phyloP scores from a whole-genome alignment of 1,284 basidiomycete genomes.

The Caloboletus firmus region DNA sequence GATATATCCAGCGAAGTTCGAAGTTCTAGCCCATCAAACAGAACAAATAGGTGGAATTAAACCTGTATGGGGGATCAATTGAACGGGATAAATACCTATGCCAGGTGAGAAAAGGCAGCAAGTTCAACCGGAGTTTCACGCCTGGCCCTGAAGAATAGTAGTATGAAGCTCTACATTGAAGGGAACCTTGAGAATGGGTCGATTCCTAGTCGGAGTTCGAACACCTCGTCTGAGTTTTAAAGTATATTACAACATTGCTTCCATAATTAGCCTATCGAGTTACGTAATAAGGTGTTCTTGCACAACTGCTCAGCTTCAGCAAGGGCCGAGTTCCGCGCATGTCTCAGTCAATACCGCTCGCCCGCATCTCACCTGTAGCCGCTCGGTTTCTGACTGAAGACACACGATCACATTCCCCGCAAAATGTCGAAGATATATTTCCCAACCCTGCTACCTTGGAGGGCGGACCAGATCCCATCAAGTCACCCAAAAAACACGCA shows the following conservation, averaged over 20 bases:
- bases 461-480: slow-evolving; percentile 40
- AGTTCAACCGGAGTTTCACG: not conserved
- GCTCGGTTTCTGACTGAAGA: slow-evolving; percentile 42
- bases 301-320: not conserved
- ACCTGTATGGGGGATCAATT: not conserved
- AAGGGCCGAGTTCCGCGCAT: slow-evolving; percentile 13
- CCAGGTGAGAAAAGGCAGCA: not conserved
- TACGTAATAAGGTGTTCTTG: too few species aligned
- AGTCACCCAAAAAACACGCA: slow-evolving; percentile 57
- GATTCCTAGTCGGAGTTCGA: too few species aligned
- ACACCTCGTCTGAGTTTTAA: too few species aligned
- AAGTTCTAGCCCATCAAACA: not conserved
- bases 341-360: slow-evolving; percentile 34
- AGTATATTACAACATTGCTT: too few species aligned
- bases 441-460: slow-evolving; percentile 37
- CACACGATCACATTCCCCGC: slow-evolving; percentile 28
- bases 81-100: not conserved
- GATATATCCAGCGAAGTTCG: slow-evolving; percentile 2
- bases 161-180: not conserved
- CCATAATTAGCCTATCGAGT: too few species aligned
- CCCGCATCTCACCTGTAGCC: slow-evolving; percentile 24
- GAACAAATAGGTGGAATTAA: not conserved
- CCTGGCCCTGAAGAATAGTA: not conserved
- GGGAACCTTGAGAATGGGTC: too few species aligned
- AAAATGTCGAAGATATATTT: slow-evolving; percentile 39